Conservation (phyloP, 495 filamentous ascomycete genomes). For the Neurospora intermedia region DNA sequence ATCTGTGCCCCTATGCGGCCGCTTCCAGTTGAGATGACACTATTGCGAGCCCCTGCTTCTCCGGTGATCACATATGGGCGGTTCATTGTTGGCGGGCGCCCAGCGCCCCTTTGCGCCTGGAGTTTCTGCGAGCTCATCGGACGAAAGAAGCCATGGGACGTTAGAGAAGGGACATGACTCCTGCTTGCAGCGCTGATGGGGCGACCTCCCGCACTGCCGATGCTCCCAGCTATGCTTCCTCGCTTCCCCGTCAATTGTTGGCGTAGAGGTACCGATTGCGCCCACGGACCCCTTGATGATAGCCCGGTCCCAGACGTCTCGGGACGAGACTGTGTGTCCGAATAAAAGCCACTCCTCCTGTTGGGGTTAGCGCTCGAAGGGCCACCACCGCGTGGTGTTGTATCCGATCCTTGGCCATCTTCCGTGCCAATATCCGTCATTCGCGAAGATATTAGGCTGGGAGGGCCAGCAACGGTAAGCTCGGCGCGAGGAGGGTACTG, state of each 20-base stretch:
- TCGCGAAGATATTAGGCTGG: conserved; percentile 70
- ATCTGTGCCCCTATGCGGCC: conserved; percentile 19
- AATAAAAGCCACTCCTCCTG: conserved; percentile 27
- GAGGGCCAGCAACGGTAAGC: conserved; percentile 25
- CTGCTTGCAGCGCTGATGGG: conserved; percentile 61
- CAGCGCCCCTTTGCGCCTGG: conserved; percentile 71
- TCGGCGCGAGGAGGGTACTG: conserved; percentile 25
- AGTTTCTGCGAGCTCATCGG: conserved; percentile 95
- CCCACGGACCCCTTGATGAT: conserved; percentile 41
- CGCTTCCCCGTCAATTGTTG: conserved; percentile 30
- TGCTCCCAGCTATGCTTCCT: conserved; percentile 32
- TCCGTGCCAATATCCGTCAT: conserved; percentile 69
- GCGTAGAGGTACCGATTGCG: conserved; percentile 37
- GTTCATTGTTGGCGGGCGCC: conserved; percentile 27
- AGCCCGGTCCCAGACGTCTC: conserved; percentile 37
- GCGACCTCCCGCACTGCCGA: conserved; percentile 34
- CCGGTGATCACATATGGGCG: conserved; percentile 24
- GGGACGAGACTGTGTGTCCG: conserved; percentile 38
- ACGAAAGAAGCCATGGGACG: conserved; percentile 84
- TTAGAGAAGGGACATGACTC: conserved; percentile 82
- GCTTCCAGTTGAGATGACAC: conserved; percentile 38
- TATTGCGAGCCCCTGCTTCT: conserved; percentile 35
- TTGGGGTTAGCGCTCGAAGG: conserved; percentile 6
- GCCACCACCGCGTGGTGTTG: conserved; percentile 22
- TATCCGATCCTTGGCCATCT: conserved; percentile 32